These are phyloP conservation scores for Monosporascus sp. DNA, from an alignment of 2,329 filamentous ascomycete species.

Conservation along the genomic window DNA sequence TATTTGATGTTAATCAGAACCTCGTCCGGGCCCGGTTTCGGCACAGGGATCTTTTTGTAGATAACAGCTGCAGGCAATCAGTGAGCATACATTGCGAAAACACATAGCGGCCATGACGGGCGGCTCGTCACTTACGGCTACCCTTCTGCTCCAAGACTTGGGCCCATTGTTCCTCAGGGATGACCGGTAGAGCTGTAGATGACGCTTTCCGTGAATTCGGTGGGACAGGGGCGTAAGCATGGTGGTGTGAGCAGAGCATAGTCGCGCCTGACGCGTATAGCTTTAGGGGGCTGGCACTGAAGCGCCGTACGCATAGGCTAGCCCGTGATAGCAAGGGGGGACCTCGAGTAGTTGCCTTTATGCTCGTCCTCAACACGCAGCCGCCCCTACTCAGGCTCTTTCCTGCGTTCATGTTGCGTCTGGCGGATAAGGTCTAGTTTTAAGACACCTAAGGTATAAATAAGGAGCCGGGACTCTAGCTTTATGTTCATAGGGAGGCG, in stretches of 20 bases:
- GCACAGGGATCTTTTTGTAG: constrained; percentile 79
- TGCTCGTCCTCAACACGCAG: not conserved
- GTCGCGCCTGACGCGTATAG: not conserved
- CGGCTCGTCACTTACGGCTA: constrained; percentile 48
- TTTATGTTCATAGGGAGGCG: no score
- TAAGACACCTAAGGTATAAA: no score
- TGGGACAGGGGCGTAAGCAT: not conserved
- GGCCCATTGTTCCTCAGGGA: constrained; percentile 85
- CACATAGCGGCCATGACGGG: not conserved
- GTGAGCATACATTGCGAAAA: constrained; percentile 12
- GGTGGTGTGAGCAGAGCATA: not conserved
- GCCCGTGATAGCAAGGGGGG: not conserved
- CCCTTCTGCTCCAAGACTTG: constrained; percentile 82
- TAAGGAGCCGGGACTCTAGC: no score
- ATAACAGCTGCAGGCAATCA: constrained; percentile 43
- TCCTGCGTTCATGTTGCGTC: not conserved
- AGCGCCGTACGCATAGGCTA: not conserved
- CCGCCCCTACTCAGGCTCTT: not conserved
- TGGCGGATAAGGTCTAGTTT: not conserved
- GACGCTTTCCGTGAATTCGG: not conserved
- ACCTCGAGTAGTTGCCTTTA: not conserved
- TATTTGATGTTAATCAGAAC: constrained; percentile 89
- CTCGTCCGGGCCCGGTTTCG: constrained; percentile 78
- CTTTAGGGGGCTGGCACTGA: not conserved
- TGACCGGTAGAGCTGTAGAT: constrained; percentile 15